Base-by-base conservation (phyloP, 1,284 basidiomycete species). In the Leccinum subrobustum region DNA sequence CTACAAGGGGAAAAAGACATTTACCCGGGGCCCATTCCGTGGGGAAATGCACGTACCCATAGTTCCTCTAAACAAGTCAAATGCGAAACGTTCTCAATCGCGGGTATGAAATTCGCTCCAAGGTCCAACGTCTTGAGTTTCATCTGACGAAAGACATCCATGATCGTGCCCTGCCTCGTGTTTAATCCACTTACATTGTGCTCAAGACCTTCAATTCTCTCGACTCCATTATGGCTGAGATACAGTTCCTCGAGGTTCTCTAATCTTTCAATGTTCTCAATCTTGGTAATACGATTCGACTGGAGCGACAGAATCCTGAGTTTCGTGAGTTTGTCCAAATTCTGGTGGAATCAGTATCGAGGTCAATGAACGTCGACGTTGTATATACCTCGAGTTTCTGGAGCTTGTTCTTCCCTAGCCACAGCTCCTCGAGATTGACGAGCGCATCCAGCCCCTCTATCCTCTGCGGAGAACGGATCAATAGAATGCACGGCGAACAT, bases 401-500 rank as follows among this genome's bases (percentile, higher is more conserved):
- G 63, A 99, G 94, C 78, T 98, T 98, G 76, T 99, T 99, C 81
- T 99, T 99, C 48, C 96, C 96, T 4, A 98, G 77, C 95, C 96
- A 99, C 1, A 99, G 79, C 68, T 98, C 95, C 65, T 95, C 92
- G 8, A 99, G 78, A 63, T 91, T 91, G 0, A 86, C 83, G 50
- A 97, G 79, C 6, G 84, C 82, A n/a, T 92, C 92, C 11, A 97
- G 75, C 57, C 92, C 90, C 73, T 98, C 95, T 63, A 99, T 96
- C 76, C 81, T 84, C 93, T 96, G 64, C 44, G 62, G 37, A 33
- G 39, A 35, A 51, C 25, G 25, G 27, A 54, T 60, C 20, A 39
- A 50, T 33, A 51, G 25, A 39, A 25, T 42, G 12, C 31, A 63
- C 44, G 8, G 48, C 23, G 31, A 48, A 6, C 18, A 23, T 57